Evolutionary conservation across 805 yeast species (phyloP), one percentile per base, ranked within the genome.

Genomic region (Lipomyces starkeyi): DNA sequence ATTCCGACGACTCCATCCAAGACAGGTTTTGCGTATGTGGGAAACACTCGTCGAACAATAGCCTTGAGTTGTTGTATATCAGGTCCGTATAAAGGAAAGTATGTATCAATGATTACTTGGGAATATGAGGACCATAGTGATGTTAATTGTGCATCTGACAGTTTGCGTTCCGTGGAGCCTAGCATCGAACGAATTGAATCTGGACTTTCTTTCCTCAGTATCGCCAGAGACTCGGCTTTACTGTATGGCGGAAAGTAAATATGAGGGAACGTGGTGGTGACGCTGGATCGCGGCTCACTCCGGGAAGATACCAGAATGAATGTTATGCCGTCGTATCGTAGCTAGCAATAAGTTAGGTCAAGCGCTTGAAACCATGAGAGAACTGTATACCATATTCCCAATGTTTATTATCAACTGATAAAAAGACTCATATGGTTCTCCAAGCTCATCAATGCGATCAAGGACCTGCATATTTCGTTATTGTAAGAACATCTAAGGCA

Each of bases 241-340:
- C 63, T 58, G 58, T 69, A 69, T 20, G 70, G 62, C 6, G 67
- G 65, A 49, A 69, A 69, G 54, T 55, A 58, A 27, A 68, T 62
- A 40, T 62, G 71, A 2, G 69, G 69, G 29, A 32, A 66, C n/a
- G 62, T 17, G 2, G 70, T 22, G 17, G 70, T 65, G 22, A 17
- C 59, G 14, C 61, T 49, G 20, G 37, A 56, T 17, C 57, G 59
- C 2, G 71, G 70, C 29, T 61, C 66, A 14, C n/a, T 47, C 13
- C 61, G 58, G 32, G 67, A 40, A 49, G 35, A 20, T 22, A 66
- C 65, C 54, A 63, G 54, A 29, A 69, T 49, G 53, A 68, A 68
- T 11, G 71, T 61, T n/a, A 67, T 47, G n/a, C 11, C 27, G 32
- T 58, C 35, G 32, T 14, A 13, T 13, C 22, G 40, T 7, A 63